Conservation (phyloP, 2,329 filamentous ascomycete species). For the Hypoxylon sp. region DNA sequence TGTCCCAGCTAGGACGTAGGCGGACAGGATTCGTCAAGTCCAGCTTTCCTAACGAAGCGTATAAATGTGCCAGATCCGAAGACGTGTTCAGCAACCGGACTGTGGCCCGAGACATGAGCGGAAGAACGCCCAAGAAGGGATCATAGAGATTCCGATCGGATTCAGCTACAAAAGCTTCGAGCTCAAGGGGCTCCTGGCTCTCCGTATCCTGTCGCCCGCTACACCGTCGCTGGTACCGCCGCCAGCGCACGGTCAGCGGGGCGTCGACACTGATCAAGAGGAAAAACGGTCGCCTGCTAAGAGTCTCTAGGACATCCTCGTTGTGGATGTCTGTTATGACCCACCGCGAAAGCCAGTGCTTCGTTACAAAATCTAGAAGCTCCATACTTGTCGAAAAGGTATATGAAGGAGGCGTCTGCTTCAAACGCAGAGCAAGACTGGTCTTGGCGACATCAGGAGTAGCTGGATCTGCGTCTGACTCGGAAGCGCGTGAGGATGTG, state of each 20-base stretch:
- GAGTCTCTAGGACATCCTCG: slow-evolving; percentile 79
- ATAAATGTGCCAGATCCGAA: slow-evolving; percentile 77
- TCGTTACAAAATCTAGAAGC: slow-evolving; percentile 88
- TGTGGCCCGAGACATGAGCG: slow-evolving; percentile 84
- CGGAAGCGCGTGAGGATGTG: neutral
- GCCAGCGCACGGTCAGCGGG: slow-evolving; percentile 86
- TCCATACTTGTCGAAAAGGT: slow-evolving; percentile 74
- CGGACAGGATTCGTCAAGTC: slow-evolving; percentile 84
- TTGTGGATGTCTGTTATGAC: slow-evolving; percentile 88
- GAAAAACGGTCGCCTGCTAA: slow-evolving; percentile 89
- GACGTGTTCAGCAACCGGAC: slow-evolving; percentile 90
- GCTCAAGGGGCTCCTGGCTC: slow-evolving; percentile 53
- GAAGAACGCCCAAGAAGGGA: slow-evolving; percentile 74
- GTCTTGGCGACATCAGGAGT: slow-evolving; percentile 19
- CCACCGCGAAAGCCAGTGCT: slow-evolving; percentile 85
- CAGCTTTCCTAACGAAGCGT: slow-evolving; percentile 79
- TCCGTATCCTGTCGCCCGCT: slow-evolving; percentile 13
- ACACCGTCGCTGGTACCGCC: slow-evolving; percentile 72
- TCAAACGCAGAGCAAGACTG: slow-evolving; percentile 18
- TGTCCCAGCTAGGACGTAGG: slow-evolving; percentile 92
- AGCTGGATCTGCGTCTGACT: slow-evolving; percentile 15
- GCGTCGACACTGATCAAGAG: slow-evolving; percentile 93
- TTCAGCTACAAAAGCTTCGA: slow-evolving; percentile 70
- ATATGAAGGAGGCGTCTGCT: slow-evolving; percentile 47
- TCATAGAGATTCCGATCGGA: slow-evolving; percentile 85